Evolutionary conservation across 2,329 filamentous ascomycete species (phyloP).

Genomic region (Aspergillus hiratsukae): DNA sequence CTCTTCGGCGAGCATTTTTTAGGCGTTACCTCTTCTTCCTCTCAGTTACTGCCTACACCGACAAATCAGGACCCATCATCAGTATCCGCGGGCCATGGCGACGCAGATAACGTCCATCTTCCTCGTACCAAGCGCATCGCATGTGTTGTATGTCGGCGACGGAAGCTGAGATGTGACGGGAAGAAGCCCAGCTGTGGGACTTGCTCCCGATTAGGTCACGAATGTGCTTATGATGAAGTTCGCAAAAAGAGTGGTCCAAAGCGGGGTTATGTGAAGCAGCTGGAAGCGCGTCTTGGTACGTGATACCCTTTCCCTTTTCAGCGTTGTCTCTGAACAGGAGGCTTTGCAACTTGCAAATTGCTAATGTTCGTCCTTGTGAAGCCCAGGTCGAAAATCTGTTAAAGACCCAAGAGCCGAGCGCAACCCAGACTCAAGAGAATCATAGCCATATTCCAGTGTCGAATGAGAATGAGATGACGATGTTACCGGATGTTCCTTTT

Average conservation of each 20-base stretch:
- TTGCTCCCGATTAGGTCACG: conserved; percentile 78
- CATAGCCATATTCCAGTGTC: conserved; percentile 20
- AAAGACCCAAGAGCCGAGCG: conserved; percentile 65
- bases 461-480: conserved; percentile 25
- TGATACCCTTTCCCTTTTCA: conserved; percentile 1
- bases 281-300: conserved; percentile 87
- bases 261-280: conserved; percentile 86
- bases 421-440: conserved; percentile 23
- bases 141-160: conserved; percentile 87
- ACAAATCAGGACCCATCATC: conserved; percentile 15
- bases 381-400: conserved; percentile 91
- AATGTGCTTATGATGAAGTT: conserved; percentile 87
- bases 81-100: conserved; percentile 33
- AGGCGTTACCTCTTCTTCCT: conserved; percentile 32
- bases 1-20: conserved; percentile 56
- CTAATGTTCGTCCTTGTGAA: conserved; percentile 35
- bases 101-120: conserved; percentile 53
- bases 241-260: conserved; percentile 93
- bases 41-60: conserved; percentile 13
- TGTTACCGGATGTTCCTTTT: conserved; percentile 20
- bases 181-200: conserved; percentile 80
- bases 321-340: conserved; percentile 2
- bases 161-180: conserved; percentile 89
- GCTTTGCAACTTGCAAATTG: neutral
- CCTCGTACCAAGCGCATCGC: conserved; percentile 89